These are phyloP conservation scores for Mortierella sp. DNA, from an alignment of 371 early-diverging fungal genomes.

Conservation along the genomic window DNA sequence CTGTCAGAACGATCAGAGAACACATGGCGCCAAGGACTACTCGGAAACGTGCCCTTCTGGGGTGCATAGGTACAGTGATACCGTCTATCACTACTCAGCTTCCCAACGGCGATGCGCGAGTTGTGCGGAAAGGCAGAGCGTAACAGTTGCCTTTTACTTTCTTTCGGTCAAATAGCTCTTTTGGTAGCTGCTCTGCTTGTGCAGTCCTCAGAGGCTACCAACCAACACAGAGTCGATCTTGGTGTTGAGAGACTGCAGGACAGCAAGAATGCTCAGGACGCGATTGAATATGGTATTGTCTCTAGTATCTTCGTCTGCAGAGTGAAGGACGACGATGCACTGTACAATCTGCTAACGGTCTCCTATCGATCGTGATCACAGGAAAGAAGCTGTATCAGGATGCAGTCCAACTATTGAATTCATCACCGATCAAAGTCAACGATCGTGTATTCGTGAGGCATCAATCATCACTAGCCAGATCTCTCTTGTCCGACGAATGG, in stretches of 20 bases:
- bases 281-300: constrained; percentile 23
- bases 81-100: background rate
- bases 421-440: constrained; percentile 19
- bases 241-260: constrained; percentile 27
- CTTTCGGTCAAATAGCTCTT: constrained; percentile 5
- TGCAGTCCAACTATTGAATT: constrained; percentile 22
- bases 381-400: constrained; percentile 34
- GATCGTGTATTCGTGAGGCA: constrained; percentile 35
- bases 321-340: background rate
- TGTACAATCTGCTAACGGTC: background rate
- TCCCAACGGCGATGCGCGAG: background rate
- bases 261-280: constrained; percentile 10
- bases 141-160: background rate
- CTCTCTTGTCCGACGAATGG: constrained; percentile 37
- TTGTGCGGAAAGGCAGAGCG: no score
- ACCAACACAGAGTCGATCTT: constrained; percentile 1
- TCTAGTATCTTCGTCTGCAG: background rate
- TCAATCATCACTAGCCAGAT: constrained; percentile 26
- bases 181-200: constrained; percentile 15
- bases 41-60: constrained; percentile 32
- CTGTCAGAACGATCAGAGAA: no score
- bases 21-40: constrained; percentile 24
- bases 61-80: constrained; percentile 31
- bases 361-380: background rate
- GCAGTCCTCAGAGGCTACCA: background rate